Evolutionary conservation across 768 basidiomycete genomes (phyloP).

Genomic region (Dentipellis sp.): DNA sequence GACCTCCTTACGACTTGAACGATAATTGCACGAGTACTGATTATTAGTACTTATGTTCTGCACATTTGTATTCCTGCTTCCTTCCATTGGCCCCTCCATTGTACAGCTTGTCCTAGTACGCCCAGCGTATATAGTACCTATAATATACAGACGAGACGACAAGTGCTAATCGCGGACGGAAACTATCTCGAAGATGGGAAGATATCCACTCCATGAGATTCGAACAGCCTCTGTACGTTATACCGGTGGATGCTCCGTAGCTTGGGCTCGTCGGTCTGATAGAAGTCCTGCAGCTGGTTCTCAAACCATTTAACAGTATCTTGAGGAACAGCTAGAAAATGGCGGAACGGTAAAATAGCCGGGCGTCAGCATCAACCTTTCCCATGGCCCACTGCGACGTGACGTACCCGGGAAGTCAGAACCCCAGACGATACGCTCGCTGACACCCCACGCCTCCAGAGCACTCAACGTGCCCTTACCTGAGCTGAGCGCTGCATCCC

Average conservation of each 20-base stretch:
- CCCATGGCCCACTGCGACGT: neutral
- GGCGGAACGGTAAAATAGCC: no score
- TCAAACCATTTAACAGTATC: slow-evolving; percentile 49
- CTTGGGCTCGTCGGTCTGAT: slow-evolving; percentile 27
- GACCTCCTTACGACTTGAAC: no score
- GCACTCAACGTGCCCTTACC: slow-evolving; percentile 41
- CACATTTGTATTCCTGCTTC: neutral
- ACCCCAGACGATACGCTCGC: slow-evolving; percentile 55
- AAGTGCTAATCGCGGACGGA: no score
- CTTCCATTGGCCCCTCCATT: neutral
- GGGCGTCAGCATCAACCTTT: neutral
- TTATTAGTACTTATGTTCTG: neutral
- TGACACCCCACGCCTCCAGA: slow-evolving; percentile 39
- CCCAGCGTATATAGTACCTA: no score
- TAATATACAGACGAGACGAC: no score
- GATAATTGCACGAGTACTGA: neutral
- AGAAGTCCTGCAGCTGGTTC: slow-evolving; percentile 3
- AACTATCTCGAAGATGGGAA: neutral
- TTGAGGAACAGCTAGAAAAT: slow-evolving; percentile 8
- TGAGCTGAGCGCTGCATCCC: slow-evolving; percentile 61
- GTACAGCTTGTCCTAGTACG: neutral
- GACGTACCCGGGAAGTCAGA: slow-evolving; percentile 66
- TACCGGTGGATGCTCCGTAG: slow-evolving; percentile 35
- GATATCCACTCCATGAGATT: slow-evolving; percentile 2
- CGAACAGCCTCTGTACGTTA: slow-evolving; percentile 47